Evolutionary conservation across 257 asterid genomes (phyloP), one percentile per base, ranked within the genome.

Genomic region (Nicotiana tomentosiformis): DNA sequence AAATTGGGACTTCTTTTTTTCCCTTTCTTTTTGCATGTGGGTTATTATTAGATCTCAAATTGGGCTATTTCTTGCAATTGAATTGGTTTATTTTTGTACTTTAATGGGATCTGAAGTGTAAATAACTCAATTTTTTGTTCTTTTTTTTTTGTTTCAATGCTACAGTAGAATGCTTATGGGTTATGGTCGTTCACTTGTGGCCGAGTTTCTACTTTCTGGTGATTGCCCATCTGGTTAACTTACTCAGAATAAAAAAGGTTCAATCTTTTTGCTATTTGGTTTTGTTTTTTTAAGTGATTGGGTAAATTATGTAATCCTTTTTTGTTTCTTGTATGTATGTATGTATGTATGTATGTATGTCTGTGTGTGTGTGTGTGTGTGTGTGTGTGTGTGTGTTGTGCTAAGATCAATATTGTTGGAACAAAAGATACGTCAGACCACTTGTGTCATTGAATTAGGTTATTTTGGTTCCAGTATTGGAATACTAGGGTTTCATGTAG

Each of bases 111-210:
- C 33, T n/a, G 33, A 29, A 77, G 79, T 83, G 67, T 65, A 60
- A 66, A 77, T 49, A 61, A 53, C 66, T 77, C 30, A 30, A 64
- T 49, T 30, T 39, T 53, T 67, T 18, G n/a, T 10, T 68, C 26
- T n/a, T 5, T 82, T 23, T 76, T 53, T 26, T 74, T 49, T 61
- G 18, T 49, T 74, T 74, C 60, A 58, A 61, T 76, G 85, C 11
- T 60, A 60, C 85, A 77, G 86, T 83, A 57, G 46, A 83, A 64
- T 66, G 77, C 67, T 78, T 77, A 65, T 83, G 78, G 79, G 83
- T 62, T 83, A 61, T 51, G 77, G 66, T 62, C 11, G 77, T 61
- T 77, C 79, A 62, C 37, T 76, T 74, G 58, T 62, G 46, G 67
- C 66, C 55, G n/a, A 74, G 82, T 49, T 65, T 78, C 67, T 70